Evolutionary conservation across 176 grass and related monocot genomes (phyloP).

Genomic region (Poa annua): DNA sequence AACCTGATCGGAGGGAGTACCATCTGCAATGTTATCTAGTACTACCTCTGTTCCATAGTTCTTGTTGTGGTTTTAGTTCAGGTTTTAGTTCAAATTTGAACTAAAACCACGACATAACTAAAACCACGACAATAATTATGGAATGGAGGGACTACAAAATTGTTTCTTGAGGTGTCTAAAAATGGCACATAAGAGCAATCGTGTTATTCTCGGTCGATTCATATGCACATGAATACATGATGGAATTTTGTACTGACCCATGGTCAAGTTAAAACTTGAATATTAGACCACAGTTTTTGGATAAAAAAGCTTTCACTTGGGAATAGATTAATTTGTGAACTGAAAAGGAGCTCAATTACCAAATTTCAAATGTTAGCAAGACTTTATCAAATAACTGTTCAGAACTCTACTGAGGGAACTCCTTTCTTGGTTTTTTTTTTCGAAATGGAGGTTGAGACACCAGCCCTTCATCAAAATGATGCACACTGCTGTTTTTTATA

Average conservation of each 20-base stretch:
- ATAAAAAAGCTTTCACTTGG: not conserved
- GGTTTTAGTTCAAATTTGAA: too few relatives aligned
- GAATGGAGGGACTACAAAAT: not conserved
- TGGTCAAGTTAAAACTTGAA: not conserved
- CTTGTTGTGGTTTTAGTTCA: too few relatives aligned
- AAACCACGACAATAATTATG: too few relatives aligned
- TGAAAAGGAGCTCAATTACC: slow-evolving; percentile 5
- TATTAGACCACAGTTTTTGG: not conserved
- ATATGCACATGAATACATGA: not conserved
- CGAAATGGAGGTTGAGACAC: too few relatives aligned
- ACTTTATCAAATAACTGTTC: not conserved
- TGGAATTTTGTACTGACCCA: not conserved
- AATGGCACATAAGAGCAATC: not conserved
- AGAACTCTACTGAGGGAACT: not conserved
- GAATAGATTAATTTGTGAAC: not conserved
- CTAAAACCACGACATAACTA: too few relatives aligned
- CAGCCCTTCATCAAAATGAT: too few relatives aligned
- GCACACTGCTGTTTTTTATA: too few relatives aligned
- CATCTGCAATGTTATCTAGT: not conserved
- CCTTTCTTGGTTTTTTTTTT: not conserved
- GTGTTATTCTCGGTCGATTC: not conserved
- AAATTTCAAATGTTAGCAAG: not conserved
- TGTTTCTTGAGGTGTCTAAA: slow-evolving; percentile 22
- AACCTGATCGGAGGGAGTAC: too few relatives aligned
- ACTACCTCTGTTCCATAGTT: too few relatives aligned